phyloP scores from a whole-genome alignment of 2,329 filamentous ascomycete genomes.

The Mycosphaerella arachidis region DNA sequence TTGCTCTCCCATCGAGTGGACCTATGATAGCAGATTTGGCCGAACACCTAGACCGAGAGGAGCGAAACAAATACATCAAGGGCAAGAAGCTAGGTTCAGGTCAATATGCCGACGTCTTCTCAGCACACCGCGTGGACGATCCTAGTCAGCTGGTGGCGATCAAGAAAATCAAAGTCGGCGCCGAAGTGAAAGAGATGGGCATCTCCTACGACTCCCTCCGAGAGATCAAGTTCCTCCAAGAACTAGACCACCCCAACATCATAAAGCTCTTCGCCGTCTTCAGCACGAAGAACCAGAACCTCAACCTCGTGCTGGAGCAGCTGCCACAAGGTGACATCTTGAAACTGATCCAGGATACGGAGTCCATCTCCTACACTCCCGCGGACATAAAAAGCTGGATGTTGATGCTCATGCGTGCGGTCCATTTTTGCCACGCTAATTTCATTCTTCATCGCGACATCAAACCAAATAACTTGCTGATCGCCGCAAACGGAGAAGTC shows the following conservation, averaged over 20 bases:
- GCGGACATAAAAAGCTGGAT: slow-evolving; percentile 98
- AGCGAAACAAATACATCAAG: slow-evolving; percentile 83
- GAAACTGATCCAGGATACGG: slow-evolving; percentile 83
- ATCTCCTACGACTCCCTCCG: slow-evolving; percentile 92
- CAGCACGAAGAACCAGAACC: slow-evolving; percentile 91
- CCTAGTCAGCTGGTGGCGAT: slow-evolving; percentile 76
- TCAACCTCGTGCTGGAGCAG: slow-evolving; percentile 92
- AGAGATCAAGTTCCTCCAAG: slow-evolving; percentile 91
- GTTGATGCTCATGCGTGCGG: slow-evolving; percentile 87
- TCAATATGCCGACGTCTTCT: slow-evolving; percentile 94
- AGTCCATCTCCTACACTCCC: slow-evolving; percentile 71
- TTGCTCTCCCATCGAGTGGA: slow-evolving; percentile 9
- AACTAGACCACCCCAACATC: slow-evolving; percentile 91
- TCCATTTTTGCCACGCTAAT: slow-evolving; percentile 97
- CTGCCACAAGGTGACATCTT: slow-evolving; percentile 91
- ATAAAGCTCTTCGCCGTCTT: slow-evolving; percentile 90
- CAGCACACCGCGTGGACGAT: slow-evolving; percentile 71
- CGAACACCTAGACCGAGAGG: slow-evolving; percentile 46
- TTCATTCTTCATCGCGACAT: slow-evolving; percentile 95
- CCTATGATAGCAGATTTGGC: slow-evolving; percentile 36
- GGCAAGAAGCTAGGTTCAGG: slow-evolving; percentile 91
- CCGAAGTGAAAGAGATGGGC: slow-evolving; percentile 76
- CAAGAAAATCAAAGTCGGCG: slow-evolving; percentile 86
- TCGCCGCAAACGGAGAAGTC: slow-evolving; percentile 85
- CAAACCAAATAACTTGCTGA: slow-evolving; percentile 96